Base-by-base conservation (phyloP, 257 asterid genomes). In the Handroanthus guayacan region DNA sequence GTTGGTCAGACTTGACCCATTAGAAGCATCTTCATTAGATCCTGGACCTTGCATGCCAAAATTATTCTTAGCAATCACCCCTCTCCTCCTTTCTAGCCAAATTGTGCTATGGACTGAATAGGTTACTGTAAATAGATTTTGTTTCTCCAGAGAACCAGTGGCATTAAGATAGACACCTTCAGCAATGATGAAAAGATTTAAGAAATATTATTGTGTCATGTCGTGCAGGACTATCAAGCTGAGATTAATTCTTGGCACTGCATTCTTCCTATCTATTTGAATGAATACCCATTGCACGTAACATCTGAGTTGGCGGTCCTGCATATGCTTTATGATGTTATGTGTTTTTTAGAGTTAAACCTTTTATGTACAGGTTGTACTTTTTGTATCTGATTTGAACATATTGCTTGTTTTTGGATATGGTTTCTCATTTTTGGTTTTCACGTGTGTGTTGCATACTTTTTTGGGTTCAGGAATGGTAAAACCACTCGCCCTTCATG, bases 21-120 rank as follows among this genome's bases (percentile, higher is more conserved):
- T 56, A 56, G 43, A 41, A 76, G 62, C 5, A 57, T 55, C 66
- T 61, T 68, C 61, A 34, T 64, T 65, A 63, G 71, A 72, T 72
- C 39, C 17, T 36, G 36, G 63, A n/a, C 70, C 68, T 17, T 16
- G 62, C 55, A 8, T 57, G 50, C 44, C 31, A 13, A 37, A 16
- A 61, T 48, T 69, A 7, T 77, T n/a, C 18, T 16, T 63, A 10
- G 18, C n/a, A 45, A 56, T n/a, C 54, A 67, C 45, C 65, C 2
- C 3, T 36, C 54, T 66, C 17, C 39, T 75, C 8, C 31, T 20
- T 45, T 34, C 44, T 61, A 10, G 69, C 57, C 66, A 72, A 57
- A 18, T 57, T 20, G 39, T 41, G 38, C 75, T 70, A 5, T 65
- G 67, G 44, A 48, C 58, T 58, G 45, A 6, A 31, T 20, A 11